Evolutionary conservation across 75 land plant species (phyloP).

Genomic region (Selaginella moellendorffii): DNA sequence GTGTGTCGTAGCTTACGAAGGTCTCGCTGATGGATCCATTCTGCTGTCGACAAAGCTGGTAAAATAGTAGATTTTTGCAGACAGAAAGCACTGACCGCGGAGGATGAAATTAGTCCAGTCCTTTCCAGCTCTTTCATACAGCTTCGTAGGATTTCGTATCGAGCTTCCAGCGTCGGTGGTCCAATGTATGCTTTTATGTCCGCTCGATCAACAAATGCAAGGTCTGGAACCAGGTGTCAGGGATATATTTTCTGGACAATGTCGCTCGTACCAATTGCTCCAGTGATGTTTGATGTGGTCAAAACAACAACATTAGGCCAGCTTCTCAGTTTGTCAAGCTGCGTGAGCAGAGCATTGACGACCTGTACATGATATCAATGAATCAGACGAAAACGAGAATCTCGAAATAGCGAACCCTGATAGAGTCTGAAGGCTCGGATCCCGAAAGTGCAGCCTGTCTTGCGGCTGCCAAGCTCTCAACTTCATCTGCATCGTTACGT

Average conservation of each 20-base stretch:
- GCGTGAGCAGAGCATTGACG: slow-evolving; percentile 87
- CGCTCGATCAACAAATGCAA: slow-evolving; percentile 94
- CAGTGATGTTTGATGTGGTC: slow-evolving; percentile 84
- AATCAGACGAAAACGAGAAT: neutral
- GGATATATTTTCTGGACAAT: no score
- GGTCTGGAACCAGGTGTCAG: no score
- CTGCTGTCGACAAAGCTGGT: no score
- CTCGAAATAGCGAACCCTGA: slow-evolving; percentile 36
- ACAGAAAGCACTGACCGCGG: no score
- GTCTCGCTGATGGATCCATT: neutral
- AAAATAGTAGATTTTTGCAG: no score
- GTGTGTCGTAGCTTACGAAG: slow-evolving; percentile 21
- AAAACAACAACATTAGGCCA: slow-evolving; percentile 75
- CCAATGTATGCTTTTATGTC: slow-evolving; percentile 92
- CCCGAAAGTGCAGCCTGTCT: slow-evolving; percentile 88
- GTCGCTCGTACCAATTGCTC: slow-evolving; percentile 59
- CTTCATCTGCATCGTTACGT: slow-evolving; percentile 49
- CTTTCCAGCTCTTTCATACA: slow-evolving; percentile 63
- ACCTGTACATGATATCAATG: slow-evolving; percentile 34
- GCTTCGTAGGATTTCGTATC: slow-evolving; percentile 75
- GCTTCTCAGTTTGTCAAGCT: slow-evolving; percentile 73
- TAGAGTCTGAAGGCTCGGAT: slow-evolving; percentile 91
- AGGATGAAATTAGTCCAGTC: slow-evolving; percentile 31
- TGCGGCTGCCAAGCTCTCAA: slow-evolving; percentile 94
- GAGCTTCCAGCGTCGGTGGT: slow-evolving; percentile 70